Evolutionary conservation across 2,329 filamentous ascomycete genomes (phyloP), one percentile per base, ranked within the genome.

Genomic region (Fusarium decemcellulare): DNA sequence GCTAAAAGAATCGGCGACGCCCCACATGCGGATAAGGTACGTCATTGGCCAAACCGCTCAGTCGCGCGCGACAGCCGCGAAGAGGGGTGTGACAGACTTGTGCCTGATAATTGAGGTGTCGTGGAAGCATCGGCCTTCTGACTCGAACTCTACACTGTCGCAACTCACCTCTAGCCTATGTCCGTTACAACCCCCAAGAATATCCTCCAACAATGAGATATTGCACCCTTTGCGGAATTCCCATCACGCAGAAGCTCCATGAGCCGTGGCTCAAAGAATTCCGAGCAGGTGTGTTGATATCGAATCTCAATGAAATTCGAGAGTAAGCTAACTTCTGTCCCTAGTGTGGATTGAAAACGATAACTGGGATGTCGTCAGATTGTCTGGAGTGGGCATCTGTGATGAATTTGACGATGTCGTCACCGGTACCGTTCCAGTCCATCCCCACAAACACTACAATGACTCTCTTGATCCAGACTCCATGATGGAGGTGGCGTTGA

Each of bases 331-430:
- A 52, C 32, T 12, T n/a, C 27, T 6, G 3, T 16, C 4, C 6
- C 8, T 15, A 70, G 61, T 70, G 7, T 70, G 55, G 55, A 54
- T 59, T 29, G 52, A 67, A 9, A 9, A 53, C 6, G 36, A 59
- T 2, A 30, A 67, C 6, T 67, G 54, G 34, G 23, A 42, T 15
- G 5, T 61, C 1, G 37, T 65, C 10, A 61, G 27, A 15, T 1
- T 64, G 12, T 64, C 69, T n/a, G 69, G 68, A 16, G 47, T 72
- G 0, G 64, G 63, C 5, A 9, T 48, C 1, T 64, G 60, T 16
- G 53, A 44, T 23, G 53, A 61, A 32, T 5, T 39, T 10, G 43
- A 65, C 18, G 51, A 55, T 12, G 18, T 27, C 7, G 8, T 44
- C 6, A 42, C 37, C 8, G 58, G 32, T 1, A 8, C 14, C 2